Percentiles rank a stretch among this genome's conserved stretches.
Conservation (phyloP, 2,329 filamentous ascomycete species). For the Cryphonectria carpinicola region DNA sequence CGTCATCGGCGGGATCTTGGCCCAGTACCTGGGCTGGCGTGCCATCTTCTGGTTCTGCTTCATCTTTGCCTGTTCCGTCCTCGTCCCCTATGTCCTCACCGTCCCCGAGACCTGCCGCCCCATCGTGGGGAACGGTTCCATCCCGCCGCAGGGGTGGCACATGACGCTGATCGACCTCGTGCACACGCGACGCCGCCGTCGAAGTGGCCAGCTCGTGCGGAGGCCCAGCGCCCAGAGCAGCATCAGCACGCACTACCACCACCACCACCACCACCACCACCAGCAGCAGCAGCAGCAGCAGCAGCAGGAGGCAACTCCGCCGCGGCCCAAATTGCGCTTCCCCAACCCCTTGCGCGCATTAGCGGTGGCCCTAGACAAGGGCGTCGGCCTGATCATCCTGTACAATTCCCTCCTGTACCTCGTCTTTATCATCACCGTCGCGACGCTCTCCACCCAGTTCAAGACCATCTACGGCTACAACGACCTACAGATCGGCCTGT, state of each 20-base stretch:
- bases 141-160: constrained; percentile 62
- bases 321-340: constrained; percentile 46
- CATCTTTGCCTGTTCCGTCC: constrained; percentile 54
- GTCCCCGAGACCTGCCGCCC: constrained; percentile 64
- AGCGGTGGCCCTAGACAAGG: constrained; percentile 58
- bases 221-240: constrained; percentile 1
- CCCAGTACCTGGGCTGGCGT: constrained; percentile 68
- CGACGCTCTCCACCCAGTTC: constrained; percentile 58
- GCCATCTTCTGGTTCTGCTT: constrained; percentile 71
- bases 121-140: constrained; percentile 66
- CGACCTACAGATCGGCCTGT: constrained; percentile 56
- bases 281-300: too few relatives aligned
- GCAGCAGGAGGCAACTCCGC: not conserved
- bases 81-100: constrained; percentile 58
- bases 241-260: constrained; percentile 3
- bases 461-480: constrained; percentile 55
- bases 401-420: constrained; percentile 60
- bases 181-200: constrained; percentile 32
- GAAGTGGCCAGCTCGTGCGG: not conserved
- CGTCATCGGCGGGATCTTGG: constrained; percentile 66
- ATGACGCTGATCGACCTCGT: constrained; percentile 58
- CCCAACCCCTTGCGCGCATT: constrained; percentile 63
- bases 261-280: too few relatives aligned
- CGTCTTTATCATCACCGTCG: constrained; percentile 57
- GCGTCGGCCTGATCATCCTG: constrained; percentile 57